Evolutionary conservation across 2,329 filamentous ascomycete genomes (phyloP), one percentile per base, ranked within the genome.

Genomic region (Penicillium sp.): DNA sequence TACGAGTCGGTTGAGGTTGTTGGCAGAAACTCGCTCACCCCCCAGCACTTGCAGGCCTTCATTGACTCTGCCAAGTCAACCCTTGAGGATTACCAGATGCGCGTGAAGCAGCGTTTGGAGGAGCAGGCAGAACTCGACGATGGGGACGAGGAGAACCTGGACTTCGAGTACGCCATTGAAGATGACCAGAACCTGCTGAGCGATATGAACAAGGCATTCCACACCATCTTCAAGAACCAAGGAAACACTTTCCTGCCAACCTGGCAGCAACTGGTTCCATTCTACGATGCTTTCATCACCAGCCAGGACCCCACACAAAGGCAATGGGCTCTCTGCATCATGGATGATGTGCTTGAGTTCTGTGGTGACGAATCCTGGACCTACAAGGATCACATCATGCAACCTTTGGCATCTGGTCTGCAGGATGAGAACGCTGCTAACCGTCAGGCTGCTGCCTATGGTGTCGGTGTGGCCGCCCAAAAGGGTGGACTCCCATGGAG

Each of bases 161-260:
- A 97, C 49, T 85, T 88, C 43, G 82, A 95, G 31, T 89, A 95
- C 65, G 94, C 93, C 11, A 92, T 99, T 45, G 94, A 99, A 73
- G 94, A 99, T 64, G 94, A 99, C 71, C 93, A 97, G 76, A 96
- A 92, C 21, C 82, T 99, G 16, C 83, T 99, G 42, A 96, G 92
- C 1, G 94, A 99, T 70, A 99, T 99, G 94, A 99, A 99, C 85
- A 99, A 99, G 81, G 93, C 94, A 0, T 99, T 96, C 83, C 94
- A 99, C 76, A 93, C 92, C 57, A 91, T 99, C 62, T 99, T 99
- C 83, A 97, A 97, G 81, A 92, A 96, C 77, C 92, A 97, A 71
- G 90, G 91, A 22, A 82, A 86, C 9, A 79, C 83, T 10, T 99
- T 99, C 81, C 82, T 99, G 50, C 88, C 87, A 5, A 81, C 91